Conservation (phyloP, 116 monocot species). For the Cymodocea nodosa region DNA sequence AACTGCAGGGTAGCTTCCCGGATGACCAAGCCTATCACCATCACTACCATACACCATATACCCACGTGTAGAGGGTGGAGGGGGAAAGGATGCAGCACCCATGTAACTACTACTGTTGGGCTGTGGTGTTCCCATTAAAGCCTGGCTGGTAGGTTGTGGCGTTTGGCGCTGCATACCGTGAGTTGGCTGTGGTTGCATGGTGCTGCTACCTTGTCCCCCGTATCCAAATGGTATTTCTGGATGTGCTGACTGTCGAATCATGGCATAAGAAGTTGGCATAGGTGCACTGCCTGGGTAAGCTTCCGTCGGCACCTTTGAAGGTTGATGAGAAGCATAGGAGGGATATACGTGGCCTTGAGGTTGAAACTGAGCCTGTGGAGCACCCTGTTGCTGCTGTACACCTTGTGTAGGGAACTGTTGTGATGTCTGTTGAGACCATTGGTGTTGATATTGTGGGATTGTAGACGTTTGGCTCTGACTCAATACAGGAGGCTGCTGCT, state of each 20-base stretch:
- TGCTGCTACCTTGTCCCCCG: conserved; percentile 18
- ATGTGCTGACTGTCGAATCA: conserved; percentile 15
- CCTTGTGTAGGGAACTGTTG: conserved; percentile 29
- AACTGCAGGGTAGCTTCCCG: conserved; percentile 17
- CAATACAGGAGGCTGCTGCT: conserved; percentile 13
- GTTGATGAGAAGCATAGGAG: conserved; percentile 29
- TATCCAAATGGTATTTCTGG: conserved; percentile 25
- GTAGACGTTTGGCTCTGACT: conserved; percentile 17
- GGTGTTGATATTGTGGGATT: conserved; percentile 43
- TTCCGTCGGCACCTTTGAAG: conserved; percentile 25
- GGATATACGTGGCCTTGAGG: conserved; percentile 31
- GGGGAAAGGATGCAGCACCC: conserved; percentile 22
- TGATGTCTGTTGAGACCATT: conserved; percentile 32
- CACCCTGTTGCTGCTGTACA: conserved; percentile 10
- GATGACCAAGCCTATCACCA: conserved; percentile 14
- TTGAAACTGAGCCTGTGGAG: conserved; percentile 25
- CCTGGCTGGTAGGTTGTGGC: conserved; percentile 24
- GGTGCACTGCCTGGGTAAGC: conserved; percentile 23
- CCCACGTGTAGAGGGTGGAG: conserved; percentile 22
- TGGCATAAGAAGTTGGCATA: conserved; percentile 18
- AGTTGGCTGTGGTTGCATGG: conserved; percentile 4
- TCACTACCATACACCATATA: conserved; percentile 27
- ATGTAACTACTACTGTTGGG: conserved; percentile 28
- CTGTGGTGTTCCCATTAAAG: conserved; percentile 13
- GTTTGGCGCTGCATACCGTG: conserved; percentile 16